Evolutionary conservation across 371 early-diverging fungal genomes (phyloP).

Genomic region (Haplosporangium sp.): DNA sequence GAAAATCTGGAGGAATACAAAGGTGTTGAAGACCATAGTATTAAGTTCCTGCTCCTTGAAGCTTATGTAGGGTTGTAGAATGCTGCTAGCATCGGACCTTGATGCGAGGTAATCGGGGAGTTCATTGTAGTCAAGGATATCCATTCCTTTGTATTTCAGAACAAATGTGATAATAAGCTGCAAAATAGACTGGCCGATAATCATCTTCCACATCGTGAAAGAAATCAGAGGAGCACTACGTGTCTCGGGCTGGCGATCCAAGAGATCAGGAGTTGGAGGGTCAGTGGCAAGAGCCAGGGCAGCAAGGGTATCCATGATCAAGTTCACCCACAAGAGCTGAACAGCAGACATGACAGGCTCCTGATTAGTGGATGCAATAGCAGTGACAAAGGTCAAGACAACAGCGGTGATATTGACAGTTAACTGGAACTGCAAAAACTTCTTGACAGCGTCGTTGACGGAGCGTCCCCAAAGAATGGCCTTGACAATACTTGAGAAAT

Average conservation of each 20-base stretch:
- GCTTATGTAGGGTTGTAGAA: slow-evolving; percentile 5
- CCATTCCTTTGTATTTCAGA: slow-evolving; percentile 65
- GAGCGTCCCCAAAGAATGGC: slow-evolving; percentile 86
- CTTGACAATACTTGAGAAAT: slow-evolving; percentile 81
- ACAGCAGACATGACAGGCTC: slow-evolving; percentile 74
- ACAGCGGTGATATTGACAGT: slow-evolving; percentile 84
- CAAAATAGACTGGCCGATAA: slow-evolving; percentile 71
- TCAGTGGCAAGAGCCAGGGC: slow-evolving; percentile 84
- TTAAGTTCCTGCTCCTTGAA: slow-evolving; percentile 57
- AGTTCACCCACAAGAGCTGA: slow-evolving; percentile 84
- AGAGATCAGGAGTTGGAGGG: slow-evolving; percentile 72
- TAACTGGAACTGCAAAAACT: slow-evolving; percentile 85
- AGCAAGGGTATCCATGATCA: slow-evolving; percentile 86
- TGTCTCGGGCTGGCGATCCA: slow-evolving; percentile 71
- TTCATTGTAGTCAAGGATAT: slow-evolving; percentile 52
- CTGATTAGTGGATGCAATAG: slow-evolving; percentile 62
- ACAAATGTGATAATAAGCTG: slow-evolving; percentile 69
- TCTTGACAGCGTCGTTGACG: slow-evolving; percentile 82
- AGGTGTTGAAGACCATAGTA: slow-evolving; percentile 81
- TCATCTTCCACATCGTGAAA: slow-evolving; percentile 82
- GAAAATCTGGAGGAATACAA: slow-evolving; percentile 84
- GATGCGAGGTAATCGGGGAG: background rate
- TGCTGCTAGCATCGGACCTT: background rate
- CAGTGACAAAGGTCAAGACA: slow-evolving; percentile 70
- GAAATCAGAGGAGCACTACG: slow-evolving; percentile 74